Base-by-base conservation (phyloP, 805 yeast species). In the Saccharomycopsis guyanensis region DNA sequence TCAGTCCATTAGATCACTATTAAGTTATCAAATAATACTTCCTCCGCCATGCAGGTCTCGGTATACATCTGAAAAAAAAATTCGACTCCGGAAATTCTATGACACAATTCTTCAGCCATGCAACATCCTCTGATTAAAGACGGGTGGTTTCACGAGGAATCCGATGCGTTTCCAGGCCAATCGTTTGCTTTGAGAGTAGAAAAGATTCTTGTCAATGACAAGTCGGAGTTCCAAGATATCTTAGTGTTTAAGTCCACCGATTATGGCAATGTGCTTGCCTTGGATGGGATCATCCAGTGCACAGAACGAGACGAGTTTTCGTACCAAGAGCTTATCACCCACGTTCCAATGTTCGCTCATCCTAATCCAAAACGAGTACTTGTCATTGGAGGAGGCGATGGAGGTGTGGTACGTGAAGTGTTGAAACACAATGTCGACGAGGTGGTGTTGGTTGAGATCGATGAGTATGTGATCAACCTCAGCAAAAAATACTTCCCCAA, bases 341-440 rank as follows among this genome's bases (percentile, higher is more conserved):
- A 89, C 62, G 64, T 86, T 24, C 89, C 96, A 3, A 58, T 89
- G 47, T 78, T 80, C 75, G 66, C 86, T 8, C 97, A 88, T 65
- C 76, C 77, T 3, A 58, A 70, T 36, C 96, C 97, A 1, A 75
- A 75, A 55, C 74, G 72, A 45, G 94, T 87, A 7, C 72, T 88
- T 43, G 93, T 88, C 25, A 85, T 88, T 56, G 97, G 97, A 23
- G 97, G 97, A 22, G 97, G 97, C 37, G 97, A 88, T 62, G 95
- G 97, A 53, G 97, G 97, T 51, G 96, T 88, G 18, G 66, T 89
- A 32, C 74, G 97, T 57, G 97, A 88, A 62, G 80, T 86, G 15
- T 77, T 86, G 39, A 89, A 88, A 65, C 91, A 84, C 58, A 68
- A 68, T 34, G 73, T 81, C 3, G 81, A 82, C 54, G 63, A 67